Evolutionary conservation across 176 grass and related monocot genomes (phyloP).

Genomic region (Aechmea fasciata): DNA sequence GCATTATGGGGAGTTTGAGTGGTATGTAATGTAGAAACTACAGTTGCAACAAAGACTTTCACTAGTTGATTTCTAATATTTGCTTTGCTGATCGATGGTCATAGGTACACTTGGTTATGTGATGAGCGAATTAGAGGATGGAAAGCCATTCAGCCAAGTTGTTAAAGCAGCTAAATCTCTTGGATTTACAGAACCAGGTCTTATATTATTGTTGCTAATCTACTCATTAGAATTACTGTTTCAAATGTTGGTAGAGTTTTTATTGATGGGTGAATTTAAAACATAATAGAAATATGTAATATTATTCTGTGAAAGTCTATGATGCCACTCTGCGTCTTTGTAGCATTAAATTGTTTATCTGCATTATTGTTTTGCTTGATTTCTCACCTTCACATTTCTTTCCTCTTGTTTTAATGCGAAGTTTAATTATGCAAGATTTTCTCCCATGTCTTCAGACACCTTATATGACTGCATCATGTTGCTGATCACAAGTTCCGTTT

Average conservation of each 20-base stretch:
- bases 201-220: background rate
- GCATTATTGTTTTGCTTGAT: too few relatives aligned
- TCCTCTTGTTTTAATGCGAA: background rate
- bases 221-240: background rate
- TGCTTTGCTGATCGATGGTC: constrained; percentile 7
- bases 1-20: constrained; percentile 78
- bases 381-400: background rate
- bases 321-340: too few relatives aligned
- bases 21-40: constrained; percentile 34
- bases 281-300: too few relatives aligned
- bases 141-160: constrained; percentile 75
- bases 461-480: background rate
- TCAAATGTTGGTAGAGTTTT: background rate
- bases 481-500: too few relatives aligned
- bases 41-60: background rate
- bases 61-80: constrained; percentile 1
- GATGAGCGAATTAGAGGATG: constrained; percentile 86
- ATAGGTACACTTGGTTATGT: constrained; percentile 92
- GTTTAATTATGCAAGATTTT: background rate
- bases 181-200: constrained; percentile 94
- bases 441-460: background rate
- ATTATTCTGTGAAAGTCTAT: too few relatives aligned
- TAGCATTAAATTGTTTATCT: too few relatives aligned
- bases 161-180: constrained; percentile 71
- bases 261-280: background rate